These are phyloP conservation scores for Russula virescens DNA, from an alignment of 768 basidiomycete species.

Conservation along the genomic window DNA sequence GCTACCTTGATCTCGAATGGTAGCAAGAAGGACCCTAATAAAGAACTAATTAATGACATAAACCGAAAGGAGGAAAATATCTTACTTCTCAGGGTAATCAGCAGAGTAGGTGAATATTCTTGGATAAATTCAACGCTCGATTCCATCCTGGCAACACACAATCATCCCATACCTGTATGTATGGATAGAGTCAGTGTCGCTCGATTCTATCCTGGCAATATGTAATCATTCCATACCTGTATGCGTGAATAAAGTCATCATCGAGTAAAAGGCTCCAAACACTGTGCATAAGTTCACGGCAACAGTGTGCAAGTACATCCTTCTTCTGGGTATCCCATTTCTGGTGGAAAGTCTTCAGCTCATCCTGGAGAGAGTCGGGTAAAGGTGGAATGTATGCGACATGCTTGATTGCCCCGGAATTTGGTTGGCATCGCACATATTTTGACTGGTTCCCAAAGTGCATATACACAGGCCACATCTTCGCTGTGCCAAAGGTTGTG, in stretches of 20 bases:
- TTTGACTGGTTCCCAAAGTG: slow-evolving; percentile 21
- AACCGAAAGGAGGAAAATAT: neutral
- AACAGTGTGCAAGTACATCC: slow-evolving; percentile 30
- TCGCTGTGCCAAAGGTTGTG: slow-evolving; percentile 27
- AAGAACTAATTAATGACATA: neutral
- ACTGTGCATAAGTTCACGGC: slow-evolving; percentile 32
- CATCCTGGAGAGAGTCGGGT: slow-evolving; percentile 30
- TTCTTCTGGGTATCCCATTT: too few relatives aligned
- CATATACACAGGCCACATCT: slow-evolving; percentile 24
- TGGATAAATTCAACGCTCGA: too few relatives aligned
- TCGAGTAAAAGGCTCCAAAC: slow-evolving; percentile 28
- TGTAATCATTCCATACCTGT: slow-evolving; percentile 28
- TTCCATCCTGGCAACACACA: too few relatives aligned
- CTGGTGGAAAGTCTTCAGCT: too few relatives aligned
- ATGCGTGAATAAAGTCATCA: slow-evolving; percentile 26
- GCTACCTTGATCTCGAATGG: too few relatives aligned
- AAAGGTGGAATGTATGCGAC: slow-evolving; percentile 24
- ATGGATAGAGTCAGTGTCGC: too few relatives aligned
- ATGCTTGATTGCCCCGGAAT: slow-evolving; percentile 8
- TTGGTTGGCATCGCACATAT: slow-evolving; percentile 19
- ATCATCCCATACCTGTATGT: too few relatives aligned
- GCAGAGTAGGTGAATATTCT: slow-evolving; percentile 31
- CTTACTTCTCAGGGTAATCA: slow-evolving; percentile 36
- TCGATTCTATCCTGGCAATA: slow-evolving; percentile 28
- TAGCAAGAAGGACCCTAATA: neutral